Conservation (phyloP, 2,329 filamentous ascomycete species). For the Epichloe hybrida region DNA sequence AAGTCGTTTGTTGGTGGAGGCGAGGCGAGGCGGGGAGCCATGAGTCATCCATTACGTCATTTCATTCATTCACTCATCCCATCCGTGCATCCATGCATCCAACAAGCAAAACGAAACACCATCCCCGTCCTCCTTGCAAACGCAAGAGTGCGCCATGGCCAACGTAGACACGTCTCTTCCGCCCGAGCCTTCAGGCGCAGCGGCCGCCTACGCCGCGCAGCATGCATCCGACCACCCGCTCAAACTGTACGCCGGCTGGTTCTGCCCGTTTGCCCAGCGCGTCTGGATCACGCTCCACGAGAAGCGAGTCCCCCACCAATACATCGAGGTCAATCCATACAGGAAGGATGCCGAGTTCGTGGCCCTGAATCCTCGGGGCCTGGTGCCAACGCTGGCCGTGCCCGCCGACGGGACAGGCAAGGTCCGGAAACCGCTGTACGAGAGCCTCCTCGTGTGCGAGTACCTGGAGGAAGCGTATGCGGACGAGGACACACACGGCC, state of each 20-base stretch:
- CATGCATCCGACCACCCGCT: constrained; percentile 36
- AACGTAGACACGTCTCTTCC: constrained; percentile 35
- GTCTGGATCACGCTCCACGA: constrained; percentile 61
- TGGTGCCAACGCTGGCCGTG: constrained; percentile 57
- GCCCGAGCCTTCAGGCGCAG: constrained; percentile 33
- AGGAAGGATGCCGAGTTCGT: constrained; percentile 56
- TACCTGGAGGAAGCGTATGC: constrained; percentile 62
- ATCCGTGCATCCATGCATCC: neutral
- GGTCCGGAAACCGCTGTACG: constrained; percentile 48
- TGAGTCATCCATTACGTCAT: neutral
- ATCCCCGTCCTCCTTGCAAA: neutral
- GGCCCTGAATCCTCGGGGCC: constrained; percentile 57
- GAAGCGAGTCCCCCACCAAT: constrained; percentile 59
- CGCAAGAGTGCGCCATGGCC: constrained; percentile 20
- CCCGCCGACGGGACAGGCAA: constrained; percentile 18
- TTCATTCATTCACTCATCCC: neutral
- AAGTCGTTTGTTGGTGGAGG: too few species aligned
- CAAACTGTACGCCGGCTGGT: constrained; percentile 64
- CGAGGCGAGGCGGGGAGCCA: too few species aligned
- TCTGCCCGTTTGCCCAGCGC: constrained; percentile 58
- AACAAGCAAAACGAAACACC: neutral
- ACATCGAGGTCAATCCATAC: constrained; percentile 68
- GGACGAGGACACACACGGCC: constrained; percentile 26
- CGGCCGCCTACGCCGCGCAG: constrained; percentile 30
- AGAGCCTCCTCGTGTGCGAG: constrained; percentile 60